Conservation (phyloP, 495 filamentous ascomycete species). For the Neurospora tetrasperma region DNA sequence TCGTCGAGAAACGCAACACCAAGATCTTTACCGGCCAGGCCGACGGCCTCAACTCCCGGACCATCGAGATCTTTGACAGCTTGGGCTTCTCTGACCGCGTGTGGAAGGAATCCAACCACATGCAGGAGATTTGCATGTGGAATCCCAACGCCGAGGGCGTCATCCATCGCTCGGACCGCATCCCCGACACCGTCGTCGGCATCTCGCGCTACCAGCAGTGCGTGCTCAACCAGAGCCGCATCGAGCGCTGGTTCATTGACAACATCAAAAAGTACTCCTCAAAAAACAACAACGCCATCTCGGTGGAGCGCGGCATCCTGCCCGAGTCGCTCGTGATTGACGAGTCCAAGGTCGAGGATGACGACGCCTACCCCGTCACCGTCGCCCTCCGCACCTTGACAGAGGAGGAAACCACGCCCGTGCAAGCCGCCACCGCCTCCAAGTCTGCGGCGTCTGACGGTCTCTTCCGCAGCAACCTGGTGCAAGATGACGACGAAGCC, state of each 20-base stretch:
- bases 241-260: constrained; percentile 49
- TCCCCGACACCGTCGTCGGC: constrained; percentile 41
- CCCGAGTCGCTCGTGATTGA: constrained; percentile 40
- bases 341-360: constrained; percentile 33
- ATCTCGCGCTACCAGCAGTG: constrained; percentile 45
- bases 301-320: constrained; percentile 43
- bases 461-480: constrained; percentile 40
- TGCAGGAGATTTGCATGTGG: constrained; percentile 37
- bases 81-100: constrained; percentile 53
- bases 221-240: constrained; percentile 45
- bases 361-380: constrained; percentile 42
- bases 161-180: constrained; percentile 42
- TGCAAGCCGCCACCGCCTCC: constrained; percentile 25
- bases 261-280: constrained; percentile 28
- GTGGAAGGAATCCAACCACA: constrained; percentile 49
- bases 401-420: constrained; percentile 35
- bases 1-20: constrained; percentile 48
- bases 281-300: constrained; percentile 23
- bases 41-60: constrained; percentile 32
- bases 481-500: constrained; percentile 42
- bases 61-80: constrained; percentile 55
- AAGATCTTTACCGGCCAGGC: constrained; percentile 20
- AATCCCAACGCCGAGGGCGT: constrained; percentile 40
- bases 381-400: constrained; percentile 36
- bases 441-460: constrained; percentile 28